phyloP scores from a whole-genome alignment of 1,284 basidiomycete species.

The Austropuccinia psidii region DNA sequence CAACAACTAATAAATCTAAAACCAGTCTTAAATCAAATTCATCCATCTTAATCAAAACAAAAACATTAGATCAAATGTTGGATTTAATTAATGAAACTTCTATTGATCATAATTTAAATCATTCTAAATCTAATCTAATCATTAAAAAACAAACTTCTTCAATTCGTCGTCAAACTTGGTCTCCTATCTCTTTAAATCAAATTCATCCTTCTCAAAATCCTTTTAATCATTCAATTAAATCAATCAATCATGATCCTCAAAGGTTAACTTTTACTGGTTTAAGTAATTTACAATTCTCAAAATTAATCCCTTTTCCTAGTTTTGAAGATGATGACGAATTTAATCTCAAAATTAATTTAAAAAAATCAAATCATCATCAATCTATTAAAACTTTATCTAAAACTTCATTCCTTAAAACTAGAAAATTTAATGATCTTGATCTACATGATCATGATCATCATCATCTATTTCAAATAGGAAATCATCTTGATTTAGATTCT shows the following conservation, averaged over 20 bases:
- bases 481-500: too few relatives aligned
- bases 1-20: too few relatives aligned
- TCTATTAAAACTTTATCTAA: not conserved
- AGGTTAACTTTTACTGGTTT: conserved; percentile 6
- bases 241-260: conserved; percentile 13
- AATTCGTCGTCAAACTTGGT: too few relatives aligned
- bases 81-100: too few relatives aligned
- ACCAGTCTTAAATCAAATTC: too few relatives aligned
- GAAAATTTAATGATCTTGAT: conserved; percentile 11
- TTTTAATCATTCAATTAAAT: conserved; percentile 7
- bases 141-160: too few relatives aligned
- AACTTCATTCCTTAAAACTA: not conserved
- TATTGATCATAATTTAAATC: not conserved
- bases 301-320: conserved; percentile 30
- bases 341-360: not conserved
- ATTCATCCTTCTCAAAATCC: conserved; percentile 8
- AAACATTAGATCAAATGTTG: too few relatives aligned
- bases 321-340: conserved; percentile 36
- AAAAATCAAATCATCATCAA: too few relatives aligned
- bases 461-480: too few relatives aligned
- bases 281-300: conserved; percentile 8
- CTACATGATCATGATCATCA: not conserved
- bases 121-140: too few relatives aligned
- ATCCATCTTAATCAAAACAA: too few relatives aligned
- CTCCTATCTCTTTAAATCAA: conserved; percentile 8